These are phyloP conservation scores for Aspergillus phoenicis DNA, from an alignment of 2,329 filamentous ascomycete genomes.

Conservation along the genomic window DNA sequence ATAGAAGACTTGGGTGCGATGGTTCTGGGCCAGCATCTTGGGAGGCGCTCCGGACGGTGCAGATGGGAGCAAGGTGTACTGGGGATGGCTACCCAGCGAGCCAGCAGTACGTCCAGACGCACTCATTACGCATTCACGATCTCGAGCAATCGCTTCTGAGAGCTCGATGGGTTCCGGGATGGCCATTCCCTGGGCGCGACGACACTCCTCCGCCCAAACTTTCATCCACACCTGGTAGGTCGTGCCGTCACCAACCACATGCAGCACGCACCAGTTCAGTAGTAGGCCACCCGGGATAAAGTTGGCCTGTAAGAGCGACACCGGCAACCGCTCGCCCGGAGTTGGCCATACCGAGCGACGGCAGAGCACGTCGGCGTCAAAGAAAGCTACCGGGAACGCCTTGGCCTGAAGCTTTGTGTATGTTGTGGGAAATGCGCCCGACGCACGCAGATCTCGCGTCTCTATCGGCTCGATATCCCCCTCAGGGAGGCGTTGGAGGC, in stretches of 20 bases:
- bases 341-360: slow-evolving; percentile 28
- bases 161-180: slow-evolving; percentile 27
- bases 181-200: slow-evolving; percentile 32
- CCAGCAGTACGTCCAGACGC: slow-evolving; percentile 33
- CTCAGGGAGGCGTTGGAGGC: slow-evolving; percentile 23
- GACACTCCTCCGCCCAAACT: slow-evolving; percentile 42
- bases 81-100: slow-evolving; percentile 33
- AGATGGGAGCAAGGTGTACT: slow-evolving; percentile 35
- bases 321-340: slow-evolving; percentile 45
- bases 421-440: slow-evolving; percentile 30
- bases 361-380: slow-evolving; percentile 50
- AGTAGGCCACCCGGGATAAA: slow-evolving; percentile 55
- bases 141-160: slow-evolving; percentile 31
- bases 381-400: slow-evolving; percentile 51
- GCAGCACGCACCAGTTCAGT: slow-evolving; percentile 42
- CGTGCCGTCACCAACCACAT: slow-evolving; percentile 40
- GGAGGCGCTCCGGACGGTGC: slow-evolving; percentile 33
- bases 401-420: slow-evolving; percentile 42
- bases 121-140: slow-evolving; percentile 33
- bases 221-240: slow-evolving; percentile 36
- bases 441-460: neutral
- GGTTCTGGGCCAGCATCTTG: slow-evolving; percentile 35
- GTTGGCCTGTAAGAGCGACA: slow-evolving; percentile 50
- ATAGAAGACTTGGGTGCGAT: slow-evolving; percentile 38
- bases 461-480: neutral